These are phyloP conservation scores for Blastobotrys parvus DNA, from an alignment of 805 yeast species.

Conservation along the genomic window DNA sequence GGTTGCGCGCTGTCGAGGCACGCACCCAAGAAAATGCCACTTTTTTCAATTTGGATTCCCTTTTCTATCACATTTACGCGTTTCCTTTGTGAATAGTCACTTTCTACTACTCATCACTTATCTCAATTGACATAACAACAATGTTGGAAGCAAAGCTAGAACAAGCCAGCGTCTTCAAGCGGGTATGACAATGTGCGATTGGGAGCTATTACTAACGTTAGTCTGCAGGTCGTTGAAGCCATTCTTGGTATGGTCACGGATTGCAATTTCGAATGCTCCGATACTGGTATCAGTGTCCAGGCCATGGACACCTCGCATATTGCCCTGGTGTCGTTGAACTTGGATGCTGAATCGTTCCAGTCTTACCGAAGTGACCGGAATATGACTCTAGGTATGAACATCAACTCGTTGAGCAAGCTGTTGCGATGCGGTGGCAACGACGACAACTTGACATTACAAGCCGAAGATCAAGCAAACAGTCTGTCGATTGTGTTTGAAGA, in stretches of 20 bases:
- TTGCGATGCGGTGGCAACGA: slow-evolving; percentile 86
- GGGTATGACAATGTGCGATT: slow-evolving; percentile 31
- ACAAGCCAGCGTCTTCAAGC: slow-evolving; percentile 85
- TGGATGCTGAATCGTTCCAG: slow-evolving; percentile 81
- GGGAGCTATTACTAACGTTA: not conserved
- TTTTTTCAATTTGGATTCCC: no score
- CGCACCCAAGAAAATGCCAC: no score
- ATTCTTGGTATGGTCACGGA: slow-evolving; percentile 90
- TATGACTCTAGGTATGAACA: slow-evolving; percentile 83
- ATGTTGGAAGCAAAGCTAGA: slow-evolving; percentile 96
- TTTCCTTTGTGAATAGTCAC: no score
- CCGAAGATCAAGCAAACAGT: slow-evolving; percentile 80
- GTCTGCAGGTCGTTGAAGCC: slow-evolving; percentile 65
- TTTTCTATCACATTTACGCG: no score
- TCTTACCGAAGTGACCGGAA: slow-evolving; percentile 95
- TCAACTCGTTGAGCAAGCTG: slow-evolving; percentile 79
- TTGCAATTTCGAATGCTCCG: slow-evolving; percentile 96
- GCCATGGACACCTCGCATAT: slow-evolving; percentile 98
- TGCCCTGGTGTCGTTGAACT: slow-evolving; percentile 74
- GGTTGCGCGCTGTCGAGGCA: no score
- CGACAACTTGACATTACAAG: slow-evolving; percentile 79
- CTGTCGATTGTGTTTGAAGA: slow-evolving; percentile 84
- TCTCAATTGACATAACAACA: not conserved
- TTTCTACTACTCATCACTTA: not conserved
- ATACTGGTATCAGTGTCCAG: slow-evolving; percentile 88